Percentiles rank a stretch among this genome's conserved stretches.
phyloP scores from a whole-genome alignment of 768 basidiomycete genomes.

The Boletus eberwhitei region DNA sequence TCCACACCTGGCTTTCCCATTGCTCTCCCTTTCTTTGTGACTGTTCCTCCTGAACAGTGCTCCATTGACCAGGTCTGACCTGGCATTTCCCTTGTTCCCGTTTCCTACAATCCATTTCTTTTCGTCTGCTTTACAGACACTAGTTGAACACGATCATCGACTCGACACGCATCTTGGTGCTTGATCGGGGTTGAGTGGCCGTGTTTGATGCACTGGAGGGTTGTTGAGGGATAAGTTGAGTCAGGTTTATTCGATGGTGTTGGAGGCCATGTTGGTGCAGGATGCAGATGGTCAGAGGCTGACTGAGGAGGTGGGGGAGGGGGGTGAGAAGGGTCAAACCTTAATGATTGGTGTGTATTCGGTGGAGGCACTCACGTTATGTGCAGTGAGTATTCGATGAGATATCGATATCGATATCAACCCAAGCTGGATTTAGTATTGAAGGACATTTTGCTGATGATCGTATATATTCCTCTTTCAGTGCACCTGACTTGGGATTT shows the following conservation, averaged over 20 bases:
- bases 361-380: background rate
- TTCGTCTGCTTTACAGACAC: too few species aligned
- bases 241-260: slow-evolving; percentile 60
- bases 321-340: slow-evolving; percentile 18
- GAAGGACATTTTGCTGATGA: slow-evolving; percentile 66
- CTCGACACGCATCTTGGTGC: slow-evolving; percentile 77
- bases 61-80: too few species aligned
- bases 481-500: background rate
- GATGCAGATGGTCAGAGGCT: background rate
- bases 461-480: slow-evolving; percentile 41
- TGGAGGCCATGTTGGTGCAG: slow-evolving; percentile 54
- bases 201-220: slow-evolving; percentile 73
- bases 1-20: too few species aligned
- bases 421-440: slow-evolving; percentile 77
- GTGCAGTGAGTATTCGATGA: slow-evolving; percentile 62
- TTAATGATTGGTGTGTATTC: background rate
- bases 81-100: too few species aligned
- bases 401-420: too few species aligned
- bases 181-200: slow-evolving; percentile 77
- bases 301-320: too few species aligned
- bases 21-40: too few species aligned
- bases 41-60: too few species aligned
- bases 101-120: too few species aligned
- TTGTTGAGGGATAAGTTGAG: slow-evolving; percentile 58
- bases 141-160: slow-evolving; percentile 82